A percentile compares a stretch with the other conserved stretches of the same genome.
phyloP scores from a whole-genome alignment of 1,139 yeast species.

The Blastobotrys elegans region DNA sequence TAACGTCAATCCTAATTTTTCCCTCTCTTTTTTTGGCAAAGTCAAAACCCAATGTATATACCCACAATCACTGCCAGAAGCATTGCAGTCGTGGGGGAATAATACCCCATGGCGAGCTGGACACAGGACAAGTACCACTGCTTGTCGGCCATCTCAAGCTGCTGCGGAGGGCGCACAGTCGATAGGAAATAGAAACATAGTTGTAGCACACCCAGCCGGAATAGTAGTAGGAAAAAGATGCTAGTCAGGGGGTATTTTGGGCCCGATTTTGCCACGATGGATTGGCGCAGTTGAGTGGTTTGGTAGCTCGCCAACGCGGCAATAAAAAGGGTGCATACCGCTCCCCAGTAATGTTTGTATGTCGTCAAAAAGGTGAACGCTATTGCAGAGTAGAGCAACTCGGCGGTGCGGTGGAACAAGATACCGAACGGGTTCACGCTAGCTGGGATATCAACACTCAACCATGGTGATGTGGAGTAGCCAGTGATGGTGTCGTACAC shows the following conservation, averaged over 20 bases:
- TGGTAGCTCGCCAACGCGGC: conserved; percentile 1
- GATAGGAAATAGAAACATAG: not conserved
- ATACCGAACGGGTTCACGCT: conserved; percentile 5
- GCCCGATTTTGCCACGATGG: not conserved
- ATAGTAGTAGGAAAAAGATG: not conserved
- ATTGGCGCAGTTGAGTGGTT: conserved; percentile 1
- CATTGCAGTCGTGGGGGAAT: conserved; percentile 5
- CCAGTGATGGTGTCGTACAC: not conserved
- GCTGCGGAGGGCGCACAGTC: not conserved
- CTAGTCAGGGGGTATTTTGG: not conserved
- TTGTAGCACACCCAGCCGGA: not conserved
- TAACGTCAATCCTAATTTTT: not conserved
- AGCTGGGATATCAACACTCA: conserved; percentile 2
- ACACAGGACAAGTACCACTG: not conserved
- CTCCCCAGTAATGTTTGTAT: not conserved
- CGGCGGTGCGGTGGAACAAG: not conserved
- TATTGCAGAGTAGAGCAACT: conserved; percentile 1
- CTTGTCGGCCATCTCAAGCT: not conserved
- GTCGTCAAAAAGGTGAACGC: not conserved
- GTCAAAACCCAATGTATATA: conserved; percentile 5
- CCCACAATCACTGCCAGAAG: conserved; percentile 7
- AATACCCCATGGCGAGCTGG: not conserved
- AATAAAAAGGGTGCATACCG: not conserved
- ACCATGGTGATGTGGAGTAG: conserved; percentile 3
- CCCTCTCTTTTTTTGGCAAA: not conserved